Base-by-base conservation (phyloP, 768 basidiomycete genomes). In the Leucocoprinus leucothites region DNA sequence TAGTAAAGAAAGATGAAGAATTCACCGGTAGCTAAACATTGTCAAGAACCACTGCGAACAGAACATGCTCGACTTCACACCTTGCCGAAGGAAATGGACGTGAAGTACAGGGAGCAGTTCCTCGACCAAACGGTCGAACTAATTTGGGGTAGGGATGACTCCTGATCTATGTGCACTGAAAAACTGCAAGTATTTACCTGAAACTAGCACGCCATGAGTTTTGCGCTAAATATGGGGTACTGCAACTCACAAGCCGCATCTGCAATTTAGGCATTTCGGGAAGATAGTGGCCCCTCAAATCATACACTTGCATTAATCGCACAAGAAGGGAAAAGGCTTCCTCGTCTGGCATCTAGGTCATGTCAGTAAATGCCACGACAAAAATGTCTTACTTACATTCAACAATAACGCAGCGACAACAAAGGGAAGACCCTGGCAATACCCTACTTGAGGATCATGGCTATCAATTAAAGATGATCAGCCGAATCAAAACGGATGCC, bases 11-110 rank as follows among this genome's bases (percentile, higher is more conserved):
- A 11, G 35, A 22, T 36, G 19, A 26, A 2, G 13, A 21, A 65
- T 80, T 63, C 64, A 88, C 92, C 92, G 84, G 70, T 96, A 98
- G 65, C 92, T 91, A 75, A 98, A 98, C 67, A 99, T 73, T 0
- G 97, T 98, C 66, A 99, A 76, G 70, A 98, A 98, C 97, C 97
- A 99, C 60, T 98, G 97, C 13, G 92, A 94, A 64, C 93, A 96
- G 67, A 89, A 98, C 94, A 99, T 98, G 72, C 90, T 95, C 44
- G 93, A 94, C 69, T 98, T 98, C 65, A 98, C 75, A 26, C 95
- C 96, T 70, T 97, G 91, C 26, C 95, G 84, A 26, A 96, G 71
- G 64, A 99, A 91, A 69, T 98, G 97, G 21, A 96, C 74, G 64
- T 98, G 94, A 5, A 98, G 75, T 3, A 95, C 90, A 3, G 97